Conservation (phyloP, 2,329 filamentous ascomycete species). For the Rhinocladiella similis region DNA sequence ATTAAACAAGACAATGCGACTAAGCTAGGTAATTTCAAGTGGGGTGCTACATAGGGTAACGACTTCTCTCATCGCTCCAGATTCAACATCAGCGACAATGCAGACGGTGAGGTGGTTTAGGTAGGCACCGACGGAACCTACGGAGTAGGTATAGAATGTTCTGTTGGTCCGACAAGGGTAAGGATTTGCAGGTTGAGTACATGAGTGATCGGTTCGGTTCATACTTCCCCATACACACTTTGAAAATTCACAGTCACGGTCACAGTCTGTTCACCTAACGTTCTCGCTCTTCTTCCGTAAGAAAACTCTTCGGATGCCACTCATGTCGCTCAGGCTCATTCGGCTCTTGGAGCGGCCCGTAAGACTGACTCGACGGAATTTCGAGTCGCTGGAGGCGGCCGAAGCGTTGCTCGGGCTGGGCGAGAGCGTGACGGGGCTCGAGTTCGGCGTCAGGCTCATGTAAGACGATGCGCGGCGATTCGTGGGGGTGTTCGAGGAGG, state of each 20-base stretch:
- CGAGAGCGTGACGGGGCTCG: constrained; percentile 13
- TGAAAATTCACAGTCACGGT: background rate
- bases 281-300: constrained; percentile 25
- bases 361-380: constrained; percentile 8
- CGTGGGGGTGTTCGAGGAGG: constrained; percentile 10
- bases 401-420: constrained; percentile 15
- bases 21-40: too few relatives aligned
- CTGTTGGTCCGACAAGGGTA: too few relatives aligned
- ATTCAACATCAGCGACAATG: too few relatives aligned
- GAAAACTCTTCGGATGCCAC: constrained; percentile 30
- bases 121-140: too few relatives aligned
- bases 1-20: too few relatives aligned
- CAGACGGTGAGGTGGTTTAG: too few relatives aligned
- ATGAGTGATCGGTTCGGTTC: too few relatives aligned
- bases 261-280: background rate
- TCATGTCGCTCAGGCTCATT: constrained; percentile 27
- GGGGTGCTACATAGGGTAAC: too few relatives aligned
- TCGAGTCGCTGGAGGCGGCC: constrained; percentile 5
- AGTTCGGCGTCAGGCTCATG: constrained; percentile 7
- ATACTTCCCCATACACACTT: too few relatives aligned
- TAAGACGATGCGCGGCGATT: constrained; percentile 15
- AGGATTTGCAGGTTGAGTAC: too few relatives aligned
- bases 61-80: too few relatives aligned
- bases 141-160: too few relatives aligned
- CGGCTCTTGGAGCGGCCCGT: constrained; percentile 15